phyloP scores from a whole-genome alignment of 768 basidiomycete genomes.

The Phlegmacium glaucopus region DNA sequence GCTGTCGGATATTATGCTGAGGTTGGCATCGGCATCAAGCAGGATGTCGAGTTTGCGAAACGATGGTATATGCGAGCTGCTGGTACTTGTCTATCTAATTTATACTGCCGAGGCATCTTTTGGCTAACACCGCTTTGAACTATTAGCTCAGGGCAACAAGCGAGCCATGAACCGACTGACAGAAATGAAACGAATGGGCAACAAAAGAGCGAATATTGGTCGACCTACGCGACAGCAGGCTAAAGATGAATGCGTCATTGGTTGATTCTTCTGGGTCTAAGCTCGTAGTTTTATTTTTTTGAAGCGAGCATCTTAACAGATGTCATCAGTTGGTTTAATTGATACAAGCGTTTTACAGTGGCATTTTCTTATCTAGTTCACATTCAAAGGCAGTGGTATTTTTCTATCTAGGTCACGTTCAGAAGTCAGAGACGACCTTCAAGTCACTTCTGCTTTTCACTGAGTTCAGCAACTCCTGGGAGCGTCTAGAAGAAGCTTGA shows the following conservation, averaged over 20 bases:
- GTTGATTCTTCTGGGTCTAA: conserved; percentile 5
- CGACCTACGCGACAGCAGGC: conserved; percentile 93
- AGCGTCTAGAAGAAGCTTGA: conserved; percentile 51
- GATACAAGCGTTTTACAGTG: too few relatives aligned
- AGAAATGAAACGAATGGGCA: conserved; percentile 89
- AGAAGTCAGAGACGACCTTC: neutral
- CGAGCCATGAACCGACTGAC: conserved; percentile 95
- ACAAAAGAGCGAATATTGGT: conserved; percentile 67
- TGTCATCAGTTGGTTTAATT: neutral
- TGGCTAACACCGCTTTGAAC: neutral
- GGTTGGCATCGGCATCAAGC: conserved; percentile 95
- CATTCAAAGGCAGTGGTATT: too few relatives aligned
- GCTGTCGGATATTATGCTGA: conserved; percentile 99
- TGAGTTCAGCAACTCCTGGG: conserved; percentile 90
- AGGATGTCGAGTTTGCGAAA: conserved; percentile 93
- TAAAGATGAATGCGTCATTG: conserved; percentile 87
- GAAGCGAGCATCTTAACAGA: neutral
- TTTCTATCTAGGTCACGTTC: too few relatives aligned
- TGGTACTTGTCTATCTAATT: conserved; percentile 50
- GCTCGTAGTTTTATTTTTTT: neutral
- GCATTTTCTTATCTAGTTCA: too few relatives aligned
- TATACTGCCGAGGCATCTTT: neutral
- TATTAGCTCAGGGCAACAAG: conserved; percentile 92
- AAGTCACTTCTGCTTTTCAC: conserved; percentile 53
- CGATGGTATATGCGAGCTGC: conserved; percentile 99